Evolutionary conservation across 345 rosid genomes (phyloP).

Genomic region (Isatis tinctoria): DNA sequence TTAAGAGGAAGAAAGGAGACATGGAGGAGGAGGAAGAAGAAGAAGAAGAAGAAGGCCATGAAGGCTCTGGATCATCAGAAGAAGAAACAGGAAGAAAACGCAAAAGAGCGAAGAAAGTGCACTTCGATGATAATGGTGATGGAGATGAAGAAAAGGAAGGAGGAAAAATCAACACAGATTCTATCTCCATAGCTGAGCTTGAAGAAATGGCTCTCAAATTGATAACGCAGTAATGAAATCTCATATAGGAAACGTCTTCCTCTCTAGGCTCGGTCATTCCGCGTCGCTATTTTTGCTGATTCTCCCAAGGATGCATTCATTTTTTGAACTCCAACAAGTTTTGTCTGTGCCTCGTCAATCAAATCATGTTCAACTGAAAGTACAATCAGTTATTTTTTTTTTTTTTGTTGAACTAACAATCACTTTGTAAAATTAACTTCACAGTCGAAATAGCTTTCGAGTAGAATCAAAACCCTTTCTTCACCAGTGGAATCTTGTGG

Average conservation of each 20-base stretch:
- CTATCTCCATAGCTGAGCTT: constrained; percentile 66
- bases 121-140: constrained; percentile 42
- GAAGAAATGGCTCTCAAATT: constrained; percentile 83
- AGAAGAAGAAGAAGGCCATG: constrained; percentile 42
- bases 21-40: constrained; percentile 39
- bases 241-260: background rate
- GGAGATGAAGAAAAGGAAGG: background rate
- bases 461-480: background rate
- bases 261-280: constrained; percentile 14
- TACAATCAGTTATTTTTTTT: background rate
- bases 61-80: constrained; percentile 39
- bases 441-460: background rate
- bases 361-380: constrained; percentile 47
- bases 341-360: constrained; percentile 68
- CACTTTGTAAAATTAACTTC: background rate
- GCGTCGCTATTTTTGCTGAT: constrained; percentile 32
- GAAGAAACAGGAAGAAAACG: constrained; percentile 38
- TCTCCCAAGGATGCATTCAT: constrained; percentile 61
- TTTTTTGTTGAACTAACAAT: background rate
- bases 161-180: constrained; percentile 33
- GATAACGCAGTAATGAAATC: constrained; percentile 30
- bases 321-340: constrained; percentile 59
- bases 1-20: constrained; percentile 58
- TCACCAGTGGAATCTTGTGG: background rate
- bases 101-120: constrained; percentile 53